Percentiles rank a stretch among this genome's conserved stretches.
Evolutionary conservation across 768 basidiomycete species (phyloP).

Genomic region (Leccinum arenicola): DNA sequence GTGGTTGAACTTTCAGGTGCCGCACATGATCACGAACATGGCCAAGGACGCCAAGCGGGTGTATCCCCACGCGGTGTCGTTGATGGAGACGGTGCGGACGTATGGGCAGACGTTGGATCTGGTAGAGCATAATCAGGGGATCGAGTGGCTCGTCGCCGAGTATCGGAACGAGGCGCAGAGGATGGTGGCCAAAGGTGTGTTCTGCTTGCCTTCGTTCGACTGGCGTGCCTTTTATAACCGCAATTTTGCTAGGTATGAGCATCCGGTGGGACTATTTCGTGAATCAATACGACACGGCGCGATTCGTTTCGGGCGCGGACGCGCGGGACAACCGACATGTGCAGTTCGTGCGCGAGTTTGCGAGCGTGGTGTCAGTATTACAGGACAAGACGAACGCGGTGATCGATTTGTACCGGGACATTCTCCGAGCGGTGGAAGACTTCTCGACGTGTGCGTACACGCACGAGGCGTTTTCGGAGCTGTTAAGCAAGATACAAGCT

Average conservation of each 20-base stretch:
- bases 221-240: background rate
- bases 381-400: conserved; percentile 97
- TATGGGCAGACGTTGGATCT: conserved; percentile 94
- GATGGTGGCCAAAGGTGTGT: conserved; percentile 85
- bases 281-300: conserved; percentile 84
- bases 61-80: conserved; percentile 95
- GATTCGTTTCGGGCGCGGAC: conserved; percentile 73
- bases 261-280: conserved; percentile 98
- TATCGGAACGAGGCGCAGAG: conserved; percentile 90
- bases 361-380: conserved; percentile 85
- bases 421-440: conserved; percentile 52
- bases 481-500: conserved; percentile 72
- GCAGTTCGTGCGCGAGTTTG: conserved; percentile 93
- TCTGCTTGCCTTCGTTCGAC: background rate
- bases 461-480: too few relatives aligned
- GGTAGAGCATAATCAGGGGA: conserved; percentile 85
- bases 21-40: conserved; percentile 92
- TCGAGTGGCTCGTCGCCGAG: conserved; percentile 93
- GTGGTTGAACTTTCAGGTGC: conserved; percentile 95
- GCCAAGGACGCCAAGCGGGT: conserved; percentile 99
- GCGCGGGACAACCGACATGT: conserved; percentile 85
- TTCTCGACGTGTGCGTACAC: too few relatives aligned
- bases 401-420: conserved; percentile 88
- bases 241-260: conserved; percentile 66
- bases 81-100: conserved; percentile 99